These are phyloP conservation scores for Myochromella boudieri DNA, from an alignment of 768 basidiomycete genomes.

Conservation along the genomic window DNA sequence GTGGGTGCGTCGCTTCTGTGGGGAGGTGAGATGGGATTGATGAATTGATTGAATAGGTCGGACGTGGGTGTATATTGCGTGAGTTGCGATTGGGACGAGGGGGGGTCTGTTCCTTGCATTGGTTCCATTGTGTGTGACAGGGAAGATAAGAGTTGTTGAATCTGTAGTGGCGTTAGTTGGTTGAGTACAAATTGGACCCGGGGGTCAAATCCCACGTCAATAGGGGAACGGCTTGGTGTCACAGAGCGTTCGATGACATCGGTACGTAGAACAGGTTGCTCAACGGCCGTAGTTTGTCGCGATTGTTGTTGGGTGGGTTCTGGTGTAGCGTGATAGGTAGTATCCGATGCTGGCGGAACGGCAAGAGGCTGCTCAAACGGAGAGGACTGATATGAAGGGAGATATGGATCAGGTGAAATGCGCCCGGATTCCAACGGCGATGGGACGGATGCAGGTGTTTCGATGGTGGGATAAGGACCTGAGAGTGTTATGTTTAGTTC, in stretches of 20 bases:
- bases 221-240: constrained; percentile 22
- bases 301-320: not conserved
- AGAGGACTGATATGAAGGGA: constrained; percentile 4
- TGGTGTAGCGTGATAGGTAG: not conserved
- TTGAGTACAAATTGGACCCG: constrained; percentile 51
- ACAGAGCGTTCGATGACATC: constrained; percentile 22
- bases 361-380: constrained; percentile 2
- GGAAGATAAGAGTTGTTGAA: constrained; percentile 56
- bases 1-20: constrained; percentile 11
- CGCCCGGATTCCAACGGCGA: constrained; percentile 29
- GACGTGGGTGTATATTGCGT: constrained; percentile 34
- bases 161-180: constrained; percentile 53
- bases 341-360: not conserved
- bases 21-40: constrained; percentile 13
- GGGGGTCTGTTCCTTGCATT: constrained; percentile 15
- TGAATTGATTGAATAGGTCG: constrained; percentile 31
- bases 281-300: no score
- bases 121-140: constrained; percentile 37
- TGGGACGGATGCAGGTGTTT: constrained; percentile 42
- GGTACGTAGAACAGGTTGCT: no score
- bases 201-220: constrained; percentile 36
- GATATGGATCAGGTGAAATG: constrained; percentile 5
- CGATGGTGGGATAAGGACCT: constrained; percentile 45
- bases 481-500: constrained; percentile 9
- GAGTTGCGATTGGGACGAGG: constrained; percentile 21